Evolutionary conservation across 129 eudicot species (phyloP).

Genomic region (Flaveria bidentis): DNA sequence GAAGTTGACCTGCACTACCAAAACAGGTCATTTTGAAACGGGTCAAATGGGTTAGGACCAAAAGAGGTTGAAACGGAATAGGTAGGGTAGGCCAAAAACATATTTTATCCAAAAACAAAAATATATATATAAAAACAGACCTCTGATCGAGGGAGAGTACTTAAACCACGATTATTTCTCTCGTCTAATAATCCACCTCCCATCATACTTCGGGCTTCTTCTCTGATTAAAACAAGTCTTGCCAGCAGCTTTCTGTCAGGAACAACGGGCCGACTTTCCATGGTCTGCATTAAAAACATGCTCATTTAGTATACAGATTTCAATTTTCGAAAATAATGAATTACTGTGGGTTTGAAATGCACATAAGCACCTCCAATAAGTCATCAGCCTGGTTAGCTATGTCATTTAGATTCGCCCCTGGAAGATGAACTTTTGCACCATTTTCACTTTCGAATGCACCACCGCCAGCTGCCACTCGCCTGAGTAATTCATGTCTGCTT

Average conservation of each 20-base stretch:
- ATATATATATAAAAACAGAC: conserved; percentile 27
- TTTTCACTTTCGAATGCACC: conserved; percentile 81
- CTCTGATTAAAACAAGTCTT: conserved; percentile 94
- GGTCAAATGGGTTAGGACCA: not conserved
- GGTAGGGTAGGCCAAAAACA: not conserved
- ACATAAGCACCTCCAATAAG: conserved; percentile 62
- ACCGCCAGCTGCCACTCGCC: conserved; percentile 98
- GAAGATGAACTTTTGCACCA: conserved; percentile 96
- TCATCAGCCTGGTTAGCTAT: conserved; percentile 99
- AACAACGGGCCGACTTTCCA: conserved; percentile 85
- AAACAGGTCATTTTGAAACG: not conserved
- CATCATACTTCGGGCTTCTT: conserved; percentile 98
- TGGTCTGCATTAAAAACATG: conserved; percentile 50
- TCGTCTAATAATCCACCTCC: conserved; percentile 98
- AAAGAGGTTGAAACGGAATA: not conserved
- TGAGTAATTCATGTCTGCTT: conserved; percentile 81
- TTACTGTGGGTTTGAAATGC: not conserved
- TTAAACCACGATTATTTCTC: conserved; percentile 90
- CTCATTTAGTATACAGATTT: not conserved
- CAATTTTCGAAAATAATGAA: not conserved
- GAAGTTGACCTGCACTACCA: conserved; percentile 68
- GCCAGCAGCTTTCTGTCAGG: conserved; percentile 95
- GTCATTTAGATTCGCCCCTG: conserved; percentile 89
- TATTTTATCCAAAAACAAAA: not conserved
- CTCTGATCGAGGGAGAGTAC: conserved; percentile 91